phyloP scores from a whole-genome alignment of 202 grass and related monocot genomes.

The Eragrostis tef region DNA sequence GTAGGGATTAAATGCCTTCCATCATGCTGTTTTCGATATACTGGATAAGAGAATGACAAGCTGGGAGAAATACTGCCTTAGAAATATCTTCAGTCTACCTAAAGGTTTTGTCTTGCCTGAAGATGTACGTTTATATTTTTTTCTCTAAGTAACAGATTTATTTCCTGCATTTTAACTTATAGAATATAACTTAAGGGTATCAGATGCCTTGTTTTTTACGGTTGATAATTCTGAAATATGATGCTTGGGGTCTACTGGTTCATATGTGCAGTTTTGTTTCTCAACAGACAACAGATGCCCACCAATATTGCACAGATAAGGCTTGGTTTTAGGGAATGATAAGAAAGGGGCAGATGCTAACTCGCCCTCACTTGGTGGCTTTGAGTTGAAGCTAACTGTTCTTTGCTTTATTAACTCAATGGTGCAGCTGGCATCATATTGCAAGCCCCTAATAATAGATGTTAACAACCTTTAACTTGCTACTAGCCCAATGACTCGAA shows the following conservation, averaged over 20 bases:
- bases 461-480: background rate
- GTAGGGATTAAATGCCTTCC: constrained; percentile 46
- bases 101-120: constrained; percentile 43
- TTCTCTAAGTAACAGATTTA: constrained; percentile 3
- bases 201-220: background rate
- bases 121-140: constrained; percentile 37
- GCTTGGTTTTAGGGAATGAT: background rate
- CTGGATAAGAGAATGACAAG: constrained; percentile 47
- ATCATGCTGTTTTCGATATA: constrained; percentile 23
- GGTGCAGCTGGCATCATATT: background rate
- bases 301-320: background rate
- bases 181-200: background rate
- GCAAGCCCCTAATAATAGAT: background rate
- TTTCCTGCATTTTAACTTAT: constrained; percentile 12
- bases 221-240: too few relatives aligned
- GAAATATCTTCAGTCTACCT: constrained; percentile 45
- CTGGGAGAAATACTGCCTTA: constrained; percentile 50
- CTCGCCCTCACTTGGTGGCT: background rate
- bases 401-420: background rate
- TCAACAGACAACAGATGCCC: background rate
- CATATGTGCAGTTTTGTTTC: background rate
- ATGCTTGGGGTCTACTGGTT: too few relatives aligned
- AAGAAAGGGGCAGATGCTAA: background rate
- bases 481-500: background rate
- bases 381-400: background rate